Evolutionary conservation across 768 basidiomycete genomes (phyloP), one percentile per base, ranked within the genome.

Genomic region (Suillus lakei): DNA sequence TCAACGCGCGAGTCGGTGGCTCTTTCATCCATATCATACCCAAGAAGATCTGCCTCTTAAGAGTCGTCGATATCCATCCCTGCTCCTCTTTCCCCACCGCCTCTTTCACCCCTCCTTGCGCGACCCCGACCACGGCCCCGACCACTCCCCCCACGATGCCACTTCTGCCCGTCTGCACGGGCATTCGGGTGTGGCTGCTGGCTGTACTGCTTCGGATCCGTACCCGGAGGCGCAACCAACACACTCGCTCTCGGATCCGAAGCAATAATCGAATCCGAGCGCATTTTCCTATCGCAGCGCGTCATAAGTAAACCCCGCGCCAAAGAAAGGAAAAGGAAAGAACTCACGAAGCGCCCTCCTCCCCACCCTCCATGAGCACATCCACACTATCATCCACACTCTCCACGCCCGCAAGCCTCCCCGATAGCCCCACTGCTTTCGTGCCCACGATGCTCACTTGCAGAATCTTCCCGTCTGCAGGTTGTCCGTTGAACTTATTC

Each of bases 401-500:
- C 0, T 84, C 86, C 51, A 87, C 68, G 23, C 85, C 87, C 21
- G 85, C 88, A 9, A 90, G 72, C 63, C 91, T 80, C 9, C 88
- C 87, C 7, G 82, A 83, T 2, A 92, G 79, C 0, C 86, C 78
- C 9, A 85, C 82, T 1, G 85, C 82, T 65, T 82, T 79, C 1
- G 82, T 82, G 12, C 89, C 90, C 16, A 93, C 83, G 58, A 93
- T 76, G 61, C 78, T 77, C 7, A 95, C 91, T 7, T 81, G 85
- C 54, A 95, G 78, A 10, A 85, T 85, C 67, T 89, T 89, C 1
- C 93, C 94, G 66, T 96, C 94, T 3, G 94, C 94, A 23, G 90
- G 88, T 66, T 92, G 90, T 39, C 88, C 88, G 78, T 96, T 78
- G 75, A 93, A 96, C 71, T 90, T 90, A 69, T 84, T 74, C 7